Percentiles rank a stretch among this genome's conserved stretches.
phyloP scores from a whole-genome alignment of 1,139 yeast genomes.

The Magnusiomyces paraingens region DNA sequence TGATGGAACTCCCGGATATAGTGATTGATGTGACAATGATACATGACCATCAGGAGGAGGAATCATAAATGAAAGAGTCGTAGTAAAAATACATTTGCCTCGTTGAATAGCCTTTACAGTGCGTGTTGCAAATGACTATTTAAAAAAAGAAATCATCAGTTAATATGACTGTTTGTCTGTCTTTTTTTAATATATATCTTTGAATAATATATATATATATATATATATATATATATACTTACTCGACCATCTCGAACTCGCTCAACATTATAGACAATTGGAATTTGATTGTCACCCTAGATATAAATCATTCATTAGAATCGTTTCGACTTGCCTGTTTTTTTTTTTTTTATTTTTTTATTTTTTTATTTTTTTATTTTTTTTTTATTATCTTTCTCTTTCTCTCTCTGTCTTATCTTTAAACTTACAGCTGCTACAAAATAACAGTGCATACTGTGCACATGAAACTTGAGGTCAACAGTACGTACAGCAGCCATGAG shows the following conservation, averaged over 20 bases:
- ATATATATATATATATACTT: constrained; percentile 2
- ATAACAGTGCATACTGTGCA: constrained; percentile 48
- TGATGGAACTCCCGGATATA: constrained; percentile 9
- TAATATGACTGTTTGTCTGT: not conserved
- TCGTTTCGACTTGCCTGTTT: too few species aligned
- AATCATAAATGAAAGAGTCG: constrained; percentile 44
- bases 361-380: not conserved
- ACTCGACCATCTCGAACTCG: constrained; percentile 53
- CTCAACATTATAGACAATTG: constrained; percentile 54
- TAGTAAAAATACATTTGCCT: constrained; percentile 45
- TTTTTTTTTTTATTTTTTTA: not conserved
- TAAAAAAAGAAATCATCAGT: not conserved
- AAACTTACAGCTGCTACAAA: constrained; percentile 37
- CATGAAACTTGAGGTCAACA: constrained; percentile 38
- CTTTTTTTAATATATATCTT: too few species aligned
- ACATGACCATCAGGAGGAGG: constrained; percentile 24
- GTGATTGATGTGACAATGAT: constrained; percentile 23
- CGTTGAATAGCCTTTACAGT: constrained; percentile 51
- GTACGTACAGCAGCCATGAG: constrained; percentile 56
- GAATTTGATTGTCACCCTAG: constrained; percentile 42
- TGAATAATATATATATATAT: not conserved
- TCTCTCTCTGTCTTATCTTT: too few species aligned
- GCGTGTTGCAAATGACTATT: constrained; percentile 46
- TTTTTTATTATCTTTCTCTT: not conserved
- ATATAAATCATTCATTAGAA: too few species aligned